Evolutionary conservation across 2,329 filamentous ascomycete species (phyloP).

Genomic region (Biscogniauxia marginata): DNA sequence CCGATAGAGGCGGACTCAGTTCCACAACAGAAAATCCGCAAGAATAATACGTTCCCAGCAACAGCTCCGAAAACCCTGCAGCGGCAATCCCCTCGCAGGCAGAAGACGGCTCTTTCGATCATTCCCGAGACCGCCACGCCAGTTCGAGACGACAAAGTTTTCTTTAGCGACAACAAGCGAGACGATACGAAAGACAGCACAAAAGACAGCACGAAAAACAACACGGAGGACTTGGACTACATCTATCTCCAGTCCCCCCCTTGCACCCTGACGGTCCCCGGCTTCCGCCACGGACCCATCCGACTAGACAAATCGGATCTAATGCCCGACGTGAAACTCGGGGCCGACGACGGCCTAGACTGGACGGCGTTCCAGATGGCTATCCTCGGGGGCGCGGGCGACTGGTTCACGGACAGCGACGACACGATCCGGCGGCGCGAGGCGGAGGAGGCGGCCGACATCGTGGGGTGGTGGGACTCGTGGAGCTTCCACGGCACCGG

Average conservation of each 20-base stretch:
- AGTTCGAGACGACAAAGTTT: conserved; percentile 14
- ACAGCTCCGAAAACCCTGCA: conserved; percentile 33
- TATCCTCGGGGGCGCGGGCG: conserved; percentile 56
- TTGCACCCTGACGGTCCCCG: conserved; percentile 48
- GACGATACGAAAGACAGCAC: background rate
- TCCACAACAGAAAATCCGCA: conserved; percentile 16
- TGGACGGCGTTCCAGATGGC: conserved; percentile 67
- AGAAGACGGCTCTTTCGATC: conserved; percentile 25
- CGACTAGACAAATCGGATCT: conserved; percentile 48
- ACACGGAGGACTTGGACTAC: conserved; percentile 41
- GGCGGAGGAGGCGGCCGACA: conserved; percentile 48
- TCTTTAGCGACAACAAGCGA: conserved; percentile 7
- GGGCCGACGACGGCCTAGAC: conserved; percentile 53
- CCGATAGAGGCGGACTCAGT: conserved; percentile 7
- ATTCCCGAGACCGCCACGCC: conserved; percentile 29
- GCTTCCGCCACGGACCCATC: conserved; percentile 56
- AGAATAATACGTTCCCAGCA: conserved; percentile 27
- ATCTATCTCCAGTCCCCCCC: conserved; percentile 49
- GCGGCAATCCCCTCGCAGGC: conserved; percentile 20
- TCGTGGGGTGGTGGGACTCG: conserved; percentile 51
- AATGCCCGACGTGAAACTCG: conserved; percentile 36
- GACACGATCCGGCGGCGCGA: conserved; percentile 40
- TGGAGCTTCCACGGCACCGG: conserved; percentile 48
- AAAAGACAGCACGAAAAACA: conserved; percentile 8
- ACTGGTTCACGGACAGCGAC: conserved; percentile 45